Conservation (phyloP, 768 basidiomycete genomes). For the Hortiboletus campestris region DNA sequence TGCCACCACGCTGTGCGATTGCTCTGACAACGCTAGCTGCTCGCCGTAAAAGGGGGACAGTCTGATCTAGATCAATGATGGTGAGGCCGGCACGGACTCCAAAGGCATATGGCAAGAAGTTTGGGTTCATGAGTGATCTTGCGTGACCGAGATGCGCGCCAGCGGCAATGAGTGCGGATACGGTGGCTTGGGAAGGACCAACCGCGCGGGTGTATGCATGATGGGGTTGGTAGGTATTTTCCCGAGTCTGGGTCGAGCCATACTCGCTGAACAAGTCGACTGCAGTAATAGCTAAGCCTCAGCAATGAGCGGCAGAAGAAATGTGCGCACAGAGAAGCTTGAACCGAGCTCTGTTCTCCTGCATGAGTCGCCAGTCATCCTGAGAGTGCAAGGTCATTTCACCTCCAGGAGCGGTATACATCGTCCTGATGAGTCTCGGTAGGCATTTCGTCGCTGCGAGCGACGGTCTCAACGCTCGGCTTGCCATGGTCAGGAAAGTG, state of each 20-base stretch:
- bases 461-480: constrained; percentile 23
- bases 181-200: constrained; percentile 60
- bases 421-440: constrained; percentile 23
- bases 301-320: constrained; percentile 5
- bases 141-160: constrained; percentile 95
- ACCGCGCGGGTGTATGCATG: constrained; percentile 64
- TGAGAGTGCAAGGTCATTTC: constrained; percentile 41
- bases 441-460: constrained; percentile 24
- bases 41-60: constrained; percentile 85
- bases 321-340: constrained; percentile 51
- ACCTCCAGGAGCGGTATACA: constrained; percentile 31
- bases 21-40: constrained; percentile 86
- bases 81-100: constrained; percentile 87
- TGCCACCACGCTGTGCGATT: constrained; percentile 76
- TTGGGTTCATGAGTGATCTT: constrained; percentile 78
- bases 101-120: constrained; percentile 90
- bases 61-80: constrained; percentile 93
- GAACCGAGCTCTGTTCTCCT: constrained; percentile 54
- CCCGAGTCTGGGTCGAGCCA: constrained; percentile 73
- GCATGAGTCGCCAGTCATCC: constrained; percentile 67
- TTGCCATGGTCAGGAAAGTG: constrained; percentile 25
- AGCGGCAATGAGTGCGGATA: constrained; percentile 87
- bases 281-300: constrained; percentile 29
- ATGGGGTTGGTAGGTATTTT: constrained; percentile 71
- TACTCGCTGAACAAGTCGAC: constrained; percentile 63